Evolutionary conservation across 192 early-diverging fungal species (phyloP).

Genomic region (Coemansia sp.): DNA sequence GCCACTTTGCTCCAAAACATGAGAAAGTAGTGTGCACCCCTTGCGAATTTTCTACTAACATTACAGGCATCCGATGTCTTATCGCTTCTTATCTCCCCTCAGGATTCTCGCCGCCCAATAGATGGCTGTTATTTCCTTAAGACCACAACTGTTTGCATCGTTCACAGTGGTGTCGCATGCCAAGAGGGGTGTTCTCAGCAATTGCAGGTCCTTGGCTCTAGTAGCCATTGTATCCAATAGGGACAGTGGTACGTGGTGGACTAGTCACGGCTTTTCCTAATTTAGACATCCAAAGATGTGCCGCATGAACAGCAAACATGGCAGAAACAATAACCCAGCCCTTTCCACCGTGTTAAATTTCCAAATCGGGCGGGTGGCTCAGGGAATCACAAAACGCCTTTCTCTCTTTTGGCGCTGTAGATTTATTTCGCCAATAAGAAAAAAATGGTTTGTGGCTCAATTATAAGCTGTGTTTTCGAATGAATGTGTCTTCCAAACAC

Average conservation of each 20-base stretch:
- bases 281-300: background rate
- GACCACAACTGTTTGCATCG: background rate
- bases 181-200: background rate
- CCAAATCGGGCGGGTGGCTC: background rate
- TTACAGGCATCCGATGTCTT: background rate
- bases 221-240: background rate
- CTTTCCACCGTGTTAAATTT: background rate
- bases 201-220: background rate
- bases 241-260: background rate
- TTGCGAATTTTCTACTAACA: too few relatives aligned
- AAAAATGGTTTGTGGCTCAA: background rate
- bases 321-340: background rate
- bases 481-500: background rate
- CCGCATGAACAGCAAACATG: background rate
- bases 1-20: too few relatives aligned
- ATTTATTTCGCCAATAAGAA: background rate
- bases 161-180: background rate
- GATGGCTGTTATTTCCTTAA: background rate
- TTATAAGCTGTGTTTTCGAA: background rate
- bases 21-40: too few relatives aligned
- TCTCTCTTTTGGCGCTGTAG: background rate
- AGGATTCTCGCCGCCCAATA: background rate
- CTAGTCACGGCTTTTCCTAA: background rate
- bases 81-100: background rate
- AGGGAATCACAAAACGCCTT: background rate